Percentiles rank a stretch among this genome's conserved stretches.
Conservation (phyloP, 306 rosid genomes). For the Quercus variabilis region DNA sequence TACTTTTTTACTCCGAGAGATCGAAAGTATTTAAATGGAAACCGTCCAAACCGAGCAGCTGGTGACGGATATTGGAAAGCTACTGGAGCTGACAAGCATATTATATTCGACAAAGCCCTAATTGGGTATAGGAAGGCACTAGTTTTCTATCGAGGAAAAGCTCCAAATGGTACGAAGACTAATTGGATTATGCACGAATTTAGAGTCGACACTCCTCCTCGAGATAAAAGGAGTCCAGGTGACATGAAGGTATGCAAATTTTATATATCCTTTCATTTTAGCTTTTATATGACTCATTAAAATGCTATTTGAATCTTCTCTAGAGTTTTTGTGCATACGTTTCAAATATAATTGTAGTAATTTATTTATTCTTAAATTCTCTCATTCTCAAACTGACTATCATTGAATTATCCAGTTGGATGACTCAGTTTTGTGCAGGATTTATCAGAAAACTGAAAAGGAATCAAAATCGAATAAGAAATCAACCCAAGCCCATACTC, state of each 20-base stretch:
- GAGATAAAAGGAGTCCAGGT: background rate
- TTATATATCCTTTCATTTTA: no score
- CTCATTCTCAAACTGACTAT: background rate
- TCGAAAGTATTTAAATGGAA: background rate
- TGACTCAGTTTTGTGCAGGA: background rate
- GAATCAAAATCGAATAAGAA: no score
- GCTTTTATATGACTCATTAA: no score
- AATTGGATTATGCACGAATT: constrained; percentile 9
- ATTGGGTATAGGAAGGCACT: constrained; percentile 3
- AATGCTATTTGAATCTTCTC: no score
- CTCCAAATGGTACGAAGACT: background rate
- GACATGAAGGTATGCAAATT: background rate
- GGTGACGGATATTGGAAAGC: constrained; percentile 10
- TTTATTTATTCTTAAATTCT: background rate
- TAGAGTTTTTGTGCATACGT: no score
- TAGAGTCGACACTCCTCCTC: background rate
- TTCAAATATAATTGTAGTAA: background rate
- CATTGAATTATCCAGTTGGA: background rate
- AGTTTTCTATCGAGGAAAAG: background rate
- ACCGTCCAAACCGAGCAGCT: background rate
- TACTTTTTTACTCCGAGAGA: constrained; percentile 5
- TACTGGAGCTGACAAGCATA: background rate
- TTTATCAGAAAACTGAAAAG: background rate
- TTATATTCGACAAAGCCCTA: background rate
- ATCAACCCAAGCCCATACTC: no score